Percentiles rank a stretch among this genome's conserved stretches.
Evolutionary conservation across 1,284 basidiomycete species (phyloP).

Genomic region (Laetiporus sulphureus): DNA sequence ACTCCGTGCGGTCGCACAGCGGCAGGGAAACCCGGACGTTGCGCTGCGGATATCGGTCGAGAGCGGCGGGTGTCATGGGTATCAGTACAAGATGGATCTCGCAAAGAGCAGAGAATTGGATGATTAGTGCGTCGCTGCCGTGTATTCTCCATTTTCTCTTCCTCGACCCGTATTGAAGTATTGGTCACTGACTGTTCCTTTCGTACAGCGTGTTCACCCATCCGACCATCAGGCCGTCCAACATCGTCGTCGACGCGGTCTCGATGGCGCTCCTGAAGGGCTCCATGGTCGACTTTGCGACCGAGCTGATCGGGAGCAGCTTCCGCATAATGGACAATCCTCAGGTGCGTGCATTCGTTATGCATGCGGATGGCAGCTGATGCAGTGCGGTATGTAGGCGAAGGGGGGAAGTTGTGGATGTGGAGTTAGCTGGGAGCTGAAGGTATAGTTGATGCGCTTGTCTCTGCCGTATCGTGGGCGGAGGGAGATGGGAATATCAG

Average conservation of each 20-base stretch:
- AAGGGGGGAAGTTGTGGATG: conserved; percentile 86
- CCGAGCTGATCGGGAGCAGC: conserved; percentile 85
- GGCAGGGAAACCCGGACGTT: conserved; percentile 51
- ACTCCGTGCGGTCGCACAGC: conserved; percentile 53
- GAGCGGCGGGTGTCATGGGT: conserved; percentile 89
- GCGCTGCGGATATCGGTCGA: conserved; percentile 77
- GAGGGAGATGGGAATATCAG: no score
- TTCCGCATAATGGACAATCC: conserved; percentile 81
- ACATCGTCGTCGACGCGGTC: conserved; percentile 75
- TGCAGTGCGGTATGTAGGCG: conserved; percentile 27
- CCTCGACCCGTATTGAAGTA: conserved; percentile 2
- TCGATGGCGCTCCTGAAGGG: conserved; percentile 78
- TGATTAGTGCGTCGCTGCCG: conserved; percentile 64
- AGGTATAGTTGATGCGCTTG: conserved; percentile 36
- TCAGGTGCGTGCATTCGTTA: conserved; percentile 30
- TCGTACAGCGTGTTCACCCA: conserved; percentile 56
- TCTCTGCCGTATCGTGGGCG: no score
- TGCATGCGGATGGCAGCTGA: not conserved
- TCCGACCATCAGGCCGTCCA: conserved; percentile 61
- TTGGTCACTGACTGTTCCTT: conserved; percentile 6
- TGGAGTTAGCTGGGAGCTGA: conserved; percentile 87
- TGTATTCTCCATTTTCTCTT: conserved; percentile 1
- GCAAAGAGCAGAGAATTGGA: conserved; percentile 52
- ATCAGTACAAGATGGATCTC: conserved; percentile 86
- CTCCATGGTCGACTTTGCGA: conserved; percentile 82